Base-by-base conservation (phyloP, 306 rosid species). In the Inga oerstediana region DNA sequence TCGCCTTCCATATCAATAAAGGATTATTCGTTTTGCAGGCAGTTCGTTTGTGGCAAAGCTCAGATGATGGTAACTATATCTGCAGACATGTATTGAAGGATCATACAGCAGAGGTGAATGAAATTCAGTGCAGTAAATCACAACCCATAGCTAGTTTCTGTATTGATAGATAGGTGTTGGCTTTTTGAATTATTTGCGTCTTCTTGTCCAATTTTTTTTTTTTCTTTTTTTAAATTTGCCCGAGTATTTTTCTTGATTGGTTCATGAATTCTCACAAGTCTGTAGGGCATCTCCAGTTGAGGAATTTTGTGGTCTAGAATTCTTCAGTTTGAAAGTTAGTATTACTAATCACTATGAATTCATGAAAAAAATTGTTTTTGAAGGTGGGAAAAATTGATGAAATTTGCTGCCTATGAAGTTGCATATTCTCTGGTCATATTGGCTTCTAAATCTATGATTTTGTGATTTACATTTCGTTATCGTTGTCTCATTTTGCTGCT, bases 1-100 rank as follows among this genome's bases (percentile, higher is more conserved):
- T 10, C 46, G 7, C 59, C 27, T 54, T 76, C 51, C 34, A 27
- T 24, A 72, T 51, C 56, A 20, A 51, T 86, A 61, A 65, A 39
- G 34, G 22, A 59, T 45, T 16, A 58, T 82, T 79, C 19, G 54
- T 72, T 56, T 81, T 87, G 85, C 90, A 97, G 99, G 92, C 99
- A 12, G 98, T 97, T 64, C 98, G 99, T 30, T 72, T 92, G 77
- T 97, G 99, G 99, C 95, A 94, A 91, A 89, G 83, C 39, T 87
- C 97, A 75, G 92, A 92, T 80, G 97, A 90, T 81, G 98, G 97
- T 75, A 85, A 76, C 87, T 97, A 94, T 67, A 87, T 79, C 86
- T 94, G 99, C 84, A 86, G 84, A 32, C 98, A 97, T 75, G 79
- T 91, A 78, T 81, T 97, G 83, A 91, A 82, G 84, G 99, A 97